These are phyloP conservation scores for Ustulina deusta DNA, from an alignment of 2,329 filamentous ascomycete species.

Conservation along the genomic window DNA sequence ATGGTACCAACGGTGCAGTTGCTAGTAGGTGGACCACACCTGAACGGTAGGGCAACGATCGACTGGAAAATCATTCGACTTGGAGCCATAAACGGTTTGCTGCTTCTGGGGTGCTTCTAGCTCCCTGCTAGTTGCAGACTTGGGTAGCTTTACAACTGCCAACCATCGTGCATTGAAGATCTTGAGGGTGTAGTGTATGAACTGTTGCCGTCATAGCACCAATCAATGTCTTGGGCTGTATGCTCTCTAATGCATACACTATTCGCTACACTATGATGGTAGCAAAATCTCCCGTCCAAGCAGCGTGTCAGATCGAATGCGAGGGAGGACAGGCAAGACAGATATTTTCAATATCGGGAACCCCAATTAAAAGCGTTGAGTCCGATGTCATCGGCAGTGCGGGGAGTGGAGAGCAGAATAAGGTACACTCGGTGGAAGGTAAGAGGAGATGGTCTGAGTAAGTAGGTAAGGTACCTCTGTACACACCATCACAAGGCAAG, in stretches of 20 bases:
- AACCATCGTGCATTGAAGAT: conserved; percentile 34
- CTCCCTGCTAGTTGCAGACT: conserved; percentile 30
- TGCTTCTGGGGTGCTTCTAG: conserved; percentile 37
- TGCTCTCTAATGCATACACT: not conserved
- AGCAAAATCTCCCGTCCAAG: too few relatives aligned
- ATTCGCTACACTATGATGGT: too few relatives aligned
- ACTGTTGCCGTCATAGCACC: conserved; percentile 2
- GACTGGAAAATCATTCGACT: conserved; percentile 9
- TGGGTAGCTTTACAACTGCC: conserved; percentile 25
- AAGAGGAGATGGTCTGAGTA: not conserved
- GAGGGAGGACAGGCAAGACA: not conserved
- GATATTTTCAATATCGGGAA: conserved; percentile 2
- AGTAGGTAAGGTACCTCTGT: not conserved
- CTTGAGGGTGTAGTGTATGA: not conserved
- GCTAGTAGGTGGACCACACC: conserved; percentile 3
- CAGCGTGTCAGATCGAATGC: conserved; percentile 10
- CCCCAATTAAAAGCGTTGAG: conserved; percentile 30
- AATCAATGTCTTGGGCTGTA: not conserved
- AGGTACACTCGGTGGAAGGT: too few relatives aligned
- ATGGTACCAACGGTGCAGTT: conserved; percentile 24
- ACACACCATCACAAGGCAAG: conserved; percentile 19
- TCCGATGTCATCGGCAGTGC: conserved; percentile 29
- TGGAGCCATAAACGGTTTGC: conserved; percentile 24
- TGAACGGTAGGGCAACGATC: conserved; percentile 23
- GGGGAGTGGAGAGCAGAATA: not conserved